phyloP scores from a whole-genome alignment of 2,329 filamentous ascomycete genomes.

The Golovinomyces cichoracearum region DNA sequence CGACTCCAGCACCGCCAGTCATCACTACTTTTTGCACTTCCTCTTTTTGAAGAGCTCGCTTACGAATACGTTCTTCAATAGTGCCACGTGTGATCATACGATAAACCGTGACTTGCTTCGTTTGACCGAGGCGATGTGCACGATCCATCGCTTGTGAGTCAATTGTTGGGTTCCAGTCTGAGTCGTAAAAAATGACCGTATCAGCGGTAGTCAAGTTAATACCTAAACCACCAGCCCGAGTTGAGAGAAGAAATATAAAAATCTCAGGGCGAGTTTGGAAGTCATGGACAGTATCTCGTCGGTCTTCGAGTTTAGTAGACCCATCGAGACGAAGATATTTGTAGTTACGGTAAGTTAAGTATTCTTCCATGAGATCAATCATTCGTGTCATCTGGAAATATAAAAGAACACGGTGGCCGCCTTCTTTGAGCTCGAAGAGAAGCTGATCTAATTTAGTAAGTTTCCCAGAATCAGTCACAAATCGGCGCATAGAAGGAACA shows the following conservation, averaged over 20 bases:
- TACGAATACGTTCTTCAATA: slow-evolving; percentile 93
- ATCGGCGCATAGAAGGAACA: slow-evolving; percentile 88
- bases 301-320: slow-evolving; percentile 88
- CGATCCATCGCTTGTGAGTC: slow-evolving; percentile 98
- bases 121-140: slow-evolving; percentile 90
- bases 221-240: slow-evolving; percentile 85
- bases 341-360: slow-evolving; percentile 94
- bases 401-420: slow-evolving; percentile 72
- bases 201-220: slow-evolving; percentile 94
- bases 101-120: slow-evolving; percentile 86
- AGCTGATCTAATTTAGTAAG: slow-evolving; percentile 73
- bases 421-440: slow-evolving; percentile 70
- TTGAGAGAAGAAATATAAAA: slow-evolving; percentile 89
- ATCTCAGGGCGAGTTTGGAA: slow-evolving; percentile 90
- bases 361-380: slow-evolving; percentile 99
- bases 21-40: slow-evolving; percentile 96
- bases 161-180: slow-evolving; percentile 97
- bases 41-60: slow-evolving; percentile 91
- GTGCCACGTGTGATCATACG: slow-evolving; percentile 89
- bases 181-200: slow-evolving; percentile 98
- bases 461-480: slow-evolving; percentile 94
- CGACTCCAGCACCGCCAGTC: slow-evolving; percentile 64
- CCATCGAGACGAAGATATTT: slow-evolving; percentile 93
- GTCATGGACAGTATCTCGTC: slow-evolving; percentile 83
- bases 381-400: slow-evolving; percentile 99